Evolutionary conservation across 108 stramenopile species (phyloP).

Genomic region (Nitzschia palea): DNA sequence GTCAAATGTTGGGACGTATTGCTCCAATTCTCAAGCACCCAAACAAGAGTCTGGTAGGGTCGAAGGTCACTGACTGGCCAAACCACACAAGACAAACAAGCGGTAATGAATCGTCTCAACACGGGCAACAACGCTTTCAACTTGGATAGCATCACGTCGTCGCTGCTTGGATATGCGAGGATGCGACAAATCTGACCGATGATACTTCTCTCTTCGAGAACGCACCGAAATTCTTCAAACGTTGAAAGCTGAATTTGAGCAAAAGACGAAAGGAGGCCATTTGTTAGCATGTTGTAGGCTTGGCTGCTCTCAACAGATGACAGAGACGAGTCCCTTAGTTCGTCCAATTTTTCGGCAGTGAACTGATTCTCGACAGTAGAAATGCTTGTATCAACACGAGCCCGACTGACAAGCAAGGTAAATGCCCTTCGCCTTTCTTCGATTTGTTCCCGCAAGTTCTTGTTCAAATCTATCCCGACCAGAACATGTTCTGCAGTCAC

Average conservation of each 20-base stretch:
- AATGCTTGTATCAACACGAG: conserved; percentile 58
- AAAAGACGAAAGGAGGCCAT: conserved; percentile 37
- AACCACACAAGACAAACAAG: conserved; percentile 35
- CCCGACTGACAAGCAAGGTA: conserved; percentile 6
- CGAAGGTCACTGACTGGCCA: conserved; percentile 68
- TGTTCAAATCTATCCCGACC: conserved; percentile 10
- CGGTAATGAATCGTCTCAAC: conserved; percentile 41
- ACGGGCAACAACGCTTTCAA: conserved; percentile 7
- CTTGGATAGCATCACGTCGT: neutral
- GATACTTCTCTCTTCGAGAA: conserved; percentile 49
- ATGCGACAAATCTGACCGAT: conserved; percentile 38
- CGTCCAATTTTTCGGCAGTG: conserved; percentile 53
- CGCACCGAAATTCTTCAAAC: conserved; percentile 68
- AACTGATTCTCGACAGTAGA: conserved; percentile 63
- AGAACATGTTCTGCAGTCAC: conserved; percentile 4
- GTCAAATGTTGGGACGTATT: neutral
- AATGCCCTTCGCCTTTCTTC: conserved; percentile 1
- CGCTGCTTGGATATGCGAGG: conserved; percentile 20
- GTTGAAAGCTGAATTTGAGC: conserved; percentile 63
- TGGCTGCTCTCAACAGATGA: conserved; percentile 8
- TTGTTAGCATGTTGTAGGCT: conserved; percentile 1
- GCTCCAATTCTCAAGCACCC: conserved; percentile 68
- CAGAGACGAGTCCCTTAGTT: conserved; percentile 16
- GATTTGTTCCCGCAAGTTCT: conserved; percentile 12
- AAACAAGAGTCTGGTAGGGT: conserved; percentile 83